A percentile compares a stretch with the other conserved stretches of the same genome.
phyloP scores from a whole-genome alignment of 345 rosid genomes.

The Dovyalis caffra region DNA sequence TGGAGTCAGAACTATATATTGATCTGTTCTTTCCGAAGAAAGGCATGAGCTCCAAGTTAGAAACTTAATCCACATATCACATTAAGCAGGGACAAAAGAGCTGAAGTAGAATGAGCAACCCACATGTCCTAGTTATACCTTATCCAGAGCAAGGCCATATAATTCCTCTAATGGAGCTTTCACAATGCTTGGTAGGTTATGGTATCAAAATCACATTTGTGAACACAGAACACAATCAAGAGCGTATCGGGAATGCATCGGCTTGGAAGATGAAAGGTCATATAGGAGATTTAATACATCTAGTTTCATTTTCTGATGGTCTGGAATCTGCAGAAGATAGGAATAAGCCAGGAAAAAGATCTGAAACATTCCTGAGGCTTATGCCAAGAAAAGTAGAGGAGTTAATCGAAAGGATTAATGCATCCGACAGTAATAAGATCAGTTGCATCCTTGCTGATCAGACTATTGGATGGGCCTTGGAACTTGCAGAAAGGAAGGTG shows the following conservation, averaged over 20 bases:
- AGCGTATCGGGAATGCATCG: conserved; percentile 1
- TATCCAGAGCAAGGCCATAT: conserved; percentile 22
- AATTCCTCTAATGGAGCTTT: conserved; percentile 13
- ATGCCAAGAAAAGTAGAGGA: conserved; percentile 12
- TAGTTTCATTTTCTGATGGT: conserved; percentile 17
- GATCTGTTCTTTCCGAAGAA: background rate
- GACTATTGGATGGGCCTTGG: conserved; percentile 28
- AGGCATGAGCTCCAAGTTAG: background rate
- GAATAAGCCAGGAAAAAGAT: background rate
- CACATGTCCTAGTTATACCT: conserved; percentile 11
- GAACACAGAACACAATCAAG: background rate
- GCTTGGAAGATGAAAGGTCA: background rate
- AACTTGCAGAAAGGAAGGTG: conserved; percentile 27
- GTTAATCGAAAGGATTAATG: background rate
- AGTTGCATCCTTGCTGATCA: conserved; percentile 30
- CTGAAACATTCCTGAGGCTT: background rate
- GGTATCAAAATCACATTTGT: conserved; percentile 23
- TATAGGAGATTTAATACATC: background rate
- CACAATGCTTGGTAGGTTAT: background rate
- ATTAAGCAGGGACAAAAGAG: background rate
- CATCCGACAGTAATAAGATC: conserved; percentile 17
- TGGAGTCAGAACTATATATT: too few species aligned
- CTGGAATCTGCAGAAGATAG: background rate
- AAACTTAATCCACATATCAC: too few species aligned
- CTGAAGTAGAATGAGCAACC: background rate